Conservation (phyloP, 805 yeast species). For the Cyberlindnera petersonii region DNA sequence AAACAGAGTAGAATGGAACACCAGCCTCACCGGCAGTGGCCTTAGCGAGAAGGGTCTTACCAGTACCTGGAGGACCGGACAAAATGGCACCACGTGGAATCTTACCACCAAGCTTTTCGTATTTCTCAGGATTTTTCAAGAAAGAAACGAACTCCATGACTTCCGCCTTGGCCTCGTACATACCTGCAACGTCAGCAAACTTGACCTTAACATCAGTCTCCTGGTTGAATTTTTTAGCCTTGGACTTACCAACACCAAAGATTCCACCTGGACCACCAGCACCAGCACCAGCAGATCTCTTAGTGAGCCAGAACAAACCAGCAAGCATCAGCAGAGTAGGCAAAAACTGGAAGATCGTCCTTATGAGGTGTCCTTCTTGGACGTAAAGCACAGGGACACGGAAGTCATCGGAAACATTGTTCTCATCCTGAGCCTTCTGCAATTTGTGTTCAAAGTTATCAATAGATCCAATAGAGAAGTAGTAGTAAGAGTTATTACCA, state of each 20-base stretch:
- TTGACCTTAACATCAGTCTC: conserved; percentile 86
- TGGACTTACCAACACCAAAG: conserved; percentile 88
- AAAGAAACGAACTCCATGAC: conserved; percentile 97
- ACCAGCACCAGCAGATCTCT: conserved; percentile 47
- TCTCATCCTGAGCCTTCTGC: conserved; percentile 69
- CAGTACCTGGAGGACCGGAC: conserved; percentile 99
- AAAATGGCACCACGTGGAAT: conserved; percentile 97
- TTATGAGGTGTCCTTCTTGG: conserved; percentile 62
- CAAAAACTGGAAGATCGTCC: conserved; percentile 64
- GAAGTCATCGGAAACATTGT: conserved; percentile 54
- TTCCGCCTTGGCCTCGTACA: conserved; percentile 94
- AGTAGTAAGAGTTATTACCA: conserved; percentile 36
- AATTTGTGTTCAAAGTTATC: conserved; percentile 82
- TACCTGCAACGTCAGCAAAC: conserved; percentile 95
- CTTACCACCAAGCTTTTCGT: conserved; percentile 91
- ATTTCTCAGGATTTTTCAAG: conserved; percentile 83
- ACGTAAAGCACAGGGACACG: conserved; percentile 80
- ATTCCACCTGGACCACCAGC: conserved; percentile 62
- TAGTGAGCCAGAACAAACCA: conserved; percentile 80
- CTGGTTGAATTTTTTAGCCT: conserved; percentile 86
- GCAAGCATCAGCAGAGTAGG: conserved; percentile 91
- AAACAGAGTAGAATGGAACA: conserved; percentile 92
- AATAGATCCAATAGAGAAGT: conserved; percentile 82
- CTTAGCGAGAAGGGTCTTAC: conserved; percentile 93
- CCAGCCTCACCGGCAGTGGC: conserved; percentile 99